Evolutionary conservation across 805 yeast genomes (phyloP), one percentile per base, ranked within the genome.

Genomic region (Lipomyces yamanashiensis): DNA sequence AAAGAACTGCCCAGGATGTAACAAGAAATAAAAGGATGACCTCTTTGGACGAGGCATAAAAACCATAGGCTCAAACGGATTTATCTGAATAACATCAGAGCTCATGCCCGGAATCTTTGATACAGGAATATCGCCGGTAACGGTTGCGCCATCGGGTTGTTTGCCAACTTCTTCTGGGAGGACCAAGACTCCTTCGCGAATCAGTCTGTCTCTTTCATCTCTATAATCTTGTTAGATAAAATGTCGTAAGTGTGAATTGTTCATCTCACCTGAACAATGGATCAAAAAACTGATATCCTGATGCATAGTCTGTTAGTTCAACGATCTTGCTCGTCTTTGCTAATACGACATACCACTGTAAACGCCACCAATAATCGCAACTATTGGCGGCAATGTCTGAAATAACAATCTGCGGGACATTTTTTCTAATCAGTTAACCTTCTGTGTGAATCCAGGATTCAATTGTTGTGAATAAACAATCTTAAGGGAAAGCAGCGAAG

Each of bases 261-360:
- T 37, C 15, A n/a, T 36, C 43, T 40, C 48, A 62, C 65, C 44
- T 40, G 41, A 62, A 62, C 23, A 62, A 39, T n/a, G 65, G 65
- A 53, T 62, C 62, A 54, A 62, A 62, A 19, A 62, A 52, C 43
- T 47, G 50, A 41, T 45, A 62, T 19, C 65, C 65, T 62, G 50
- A 19, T 37, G 23, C 21, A 17, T 21, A n/a, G 15, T 9, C 15
- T 44, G 7, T 36, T 1, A 43, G 47, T 43, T 43, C 41, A 39
- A 12, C 43, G 49, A 44, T 17, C 40, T 37, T 12, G 10, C 17
- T 13, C 33, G 1, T 23, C 0, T 21, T n/a, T 9, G 10, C 15
- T 28, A 3, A n/a, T 13, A 21, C 28, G 15, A 48, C 63, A 19
- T 33, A 63, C 67, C 67, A 10, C 53, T 50, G 34, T 63, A 63